Evolutionary conservation across 176 grass and related monocot species (phyloP), one percentile per base, ranked within the genome.

Genomic region (Elymus sibiricus): DNA sequence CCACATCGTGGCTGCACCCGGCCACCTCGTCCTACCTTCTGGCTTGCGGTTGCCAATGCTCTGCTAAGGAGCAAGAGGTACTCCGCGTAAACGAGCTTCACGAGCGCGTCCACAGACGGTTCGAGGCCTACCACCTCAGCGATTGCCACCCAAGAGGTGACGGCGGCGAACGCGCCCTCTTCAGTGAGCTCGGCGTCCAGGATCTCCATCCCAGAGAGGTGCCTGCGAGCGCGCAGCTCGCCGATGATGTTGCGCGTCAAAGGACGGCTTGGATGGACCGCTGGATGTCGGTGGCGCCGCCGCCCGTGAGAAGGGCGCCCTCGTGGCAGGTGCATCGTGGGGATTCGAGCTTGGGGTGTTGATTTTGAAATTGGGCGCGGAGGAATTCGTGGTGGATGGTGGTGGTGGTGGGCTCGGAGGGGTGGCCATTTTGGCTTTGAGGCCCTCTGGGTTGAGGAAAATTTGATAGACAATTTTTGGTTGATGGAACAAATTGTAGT

Each of bases 51-150:
- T 32, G n/a, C 35, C 43, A 43, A 88, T 34, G n/a, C 14, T 63
- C 38, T 76, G 64, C 35, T 93, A 11, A 90, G 58, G 5, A 47
- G 60, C 3, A 56, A 67, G 6, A 93, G 34, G n/a, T 93, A 88
- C 51, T 83, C 69, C 19, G 12, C 15, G 47, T 88, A 93, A n/a
- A 90, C 27, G 2, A 90, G 53, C 78, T 86, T 83, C 38, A 90
- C 31, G 11, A 74, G 12, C 4, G 38, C 28, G 12, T 32, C 79
- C 6, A 65, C 21, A 0, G 39, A 7, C 5, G 71, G 11, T 4
- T 90, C 78, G 3, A 90, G 86, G 44, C 88, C 88, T 19, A 42
- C 40, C 59, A 13, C 73, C 85, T 85, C 60, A 7, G 82, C 78
- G 59, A 88, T 24, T 15, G 65, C 28, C 1, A 42, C 77, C 88